These are phyloP conservation scores for Suillus sp. DNA, from an alignment of 768 basidiomycete species.

Conservation along the genomic window DNA sequence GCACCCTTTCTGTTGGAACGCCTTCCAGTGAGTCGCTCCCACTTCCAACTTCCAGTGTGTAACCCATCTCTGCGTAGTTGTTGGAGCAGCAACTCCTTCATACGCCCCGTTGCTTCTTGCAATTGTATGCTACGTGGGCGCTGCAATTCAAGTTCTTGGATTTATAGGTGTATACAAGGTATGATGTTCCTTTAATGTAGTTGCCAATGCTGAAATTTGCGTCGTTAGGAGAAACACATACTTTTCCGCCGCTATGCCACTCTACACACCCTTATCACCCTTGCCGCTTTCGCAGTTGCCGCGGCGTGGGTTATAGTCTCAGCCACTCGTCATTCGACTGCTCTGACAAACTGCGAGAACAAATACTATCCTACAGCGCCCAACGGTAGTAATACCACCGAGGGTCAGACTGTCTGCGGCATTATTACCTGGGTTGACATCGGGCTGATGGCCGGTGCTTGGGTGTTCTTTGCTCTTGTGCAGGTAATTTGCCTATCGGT, in stretches of 20 bases:
- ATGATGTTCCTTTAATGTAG: slow-evolving; percentile 18
- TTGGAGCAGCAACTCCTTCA: slow-evolving; percentile 82
- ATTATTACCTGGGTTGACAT: slow-evolving; percentile 93
- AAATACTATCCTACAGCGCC: slow-evolving; percentile 53
- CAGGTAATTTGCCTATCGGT: slow-evolving; percentile 55
- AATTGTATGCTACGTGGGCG: slow-evolving; percentile 73
- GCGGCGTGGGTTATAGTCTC: slow-evolving; percentile 84
- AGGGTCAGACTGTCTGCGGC: slow-evolving; percentile 77
- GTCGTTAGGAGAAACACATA: slow-evolving; percentile 60
- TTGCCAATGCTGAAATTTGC: slow-evolving; percentile 14
- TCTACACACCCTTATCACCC: slow-evolving; percentile 55
- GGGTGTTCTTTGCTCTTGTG: slow-evolving; percentile 75
- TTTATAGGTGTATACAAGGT: slow-evolving; percentile 84
- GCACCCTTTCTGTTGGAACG: slow-evolving; percentile 74
- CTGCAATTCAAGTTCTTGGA: slow-evolving; percentile 77
- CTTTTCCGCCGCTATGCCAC: slow-evolving; percentile 70
- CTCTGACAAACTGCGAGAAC: slow-evolving; percentile 63
- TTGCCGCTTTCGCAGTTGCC: slow-evolving; percentile 71
- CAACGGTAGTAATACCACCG: slow-evolving; percentile 36
- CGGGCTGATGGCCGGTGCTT: slow-evolving; percentile 88
- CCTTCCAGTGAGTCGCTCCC: slow-evolving; percentile 63
- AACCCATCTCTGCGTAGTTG: slow-evolving; percentile 52
- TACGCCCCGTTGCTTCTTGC: slow-evolving; percentile 77
- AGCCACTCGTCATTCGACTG: slow-evolving; percentile 71
- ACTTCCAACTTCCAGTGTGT: neutral